These are phyloP conservation scores for Colletotrichum nymphaeae DNA, from an alignment of 2,329 filamentous ascomycete species.

Conservation along the genomic window DNA sequence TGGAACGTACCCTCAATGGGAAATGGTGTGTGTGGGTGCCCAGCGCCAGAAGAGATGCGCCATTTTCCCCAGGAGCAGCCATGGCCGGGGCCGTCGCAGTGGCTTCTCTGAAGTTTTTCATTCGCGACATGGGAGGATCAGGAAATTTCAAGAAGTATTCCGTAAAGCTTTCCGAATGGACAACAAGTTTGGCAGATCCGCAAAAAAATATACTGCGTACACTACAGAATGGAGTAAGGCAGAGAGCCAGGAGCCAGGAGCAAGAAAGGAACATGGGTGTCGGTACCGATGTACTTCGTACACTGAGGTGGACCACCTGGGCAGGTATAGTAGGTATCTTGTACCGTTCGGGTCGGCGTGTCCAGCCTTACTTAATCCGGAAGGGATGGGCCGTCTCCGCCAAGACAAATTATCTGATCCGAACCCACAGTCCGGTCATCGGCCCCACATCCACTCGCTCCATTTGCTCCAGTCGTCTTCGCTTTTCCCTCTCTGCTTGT, in stretches of 20 bases:
- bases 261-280: no score
- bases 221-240: background rate
- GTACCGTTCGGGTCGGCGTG: background rate
- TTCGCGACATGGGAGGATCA: background rate
- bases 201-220: background rate
- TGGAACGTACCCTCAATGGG: background rate
- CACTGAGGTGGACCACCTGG: no score
- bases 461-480: background rate
- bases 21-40: conserved; percentile 4
- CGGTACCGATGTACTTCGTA: no score
- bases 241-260: background rate
- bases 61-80: conserved; percentile 25
- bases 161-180: background rate
- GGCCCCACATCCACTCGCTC: conserved; percentile 15
- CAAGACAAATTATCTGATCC: conserved; percentile 39
- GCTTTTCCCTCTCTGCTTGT: background rate
- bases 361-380: conserved; percentile 8
- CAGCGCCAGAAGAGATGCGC: conserved; percentile 17
- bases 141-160: background rate
- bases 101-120: background rate
- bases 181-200: conserved; percentile 18
- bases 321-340: background rate
- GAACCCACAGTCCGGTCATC: conserved; percentile 26
- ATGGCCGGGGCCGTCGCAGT: background rate
- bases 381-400: conserved; percentile 13